A percentile compares a stretch with the other conserved stretches of the same genome.
phyloP scores from a whole-genome alignment of 1,284 basidiomycete genomes.

The Tilletia caries region DNA sequence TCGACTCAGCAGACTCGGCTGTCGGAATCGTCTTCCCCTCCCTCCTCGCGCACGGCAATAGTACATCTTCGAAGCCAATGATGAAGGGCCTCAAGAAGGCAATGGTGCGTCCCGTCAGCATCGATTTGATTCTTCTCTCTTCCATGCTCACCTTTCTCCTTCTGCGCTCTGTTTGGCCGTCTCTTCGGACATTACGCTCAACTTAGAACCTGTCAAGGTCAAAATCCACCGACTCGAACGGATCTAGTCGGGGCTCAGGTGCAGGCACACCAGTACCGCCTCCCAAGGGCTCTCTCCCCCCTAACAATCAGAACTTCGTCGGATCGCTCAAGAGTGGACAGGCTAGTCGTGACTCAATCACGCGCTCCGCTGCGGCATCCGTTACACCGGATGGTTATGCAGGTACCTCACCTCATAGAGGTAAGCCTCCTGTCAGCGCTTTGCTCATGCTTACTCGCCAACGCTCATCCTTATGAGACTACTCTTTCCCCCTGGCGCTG shows the following conservation, averaged over 20 bases:
- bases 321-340: slow-evolving; percentile 36
- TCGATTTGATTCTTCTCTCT: neutral
- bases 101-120: slow-evolving; percentile 40
- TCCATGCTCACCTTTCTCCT: neutral
- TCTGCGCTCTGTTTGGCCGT: too few species aligned
- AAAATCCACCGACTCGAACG: slow-evolving; percentile 38
- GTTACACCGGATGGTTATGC: neutral
- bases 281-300: slow-evolving; percentile 41
- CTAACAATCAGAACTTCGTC: slow-evolving; percentile 33
- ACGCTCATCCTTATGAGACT: neutral
- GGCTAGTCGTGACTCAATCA: slow-evolving; percentile 25
- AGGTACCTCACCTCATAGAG: slow-evolving; percentile 5
- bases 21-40: too few species aligned
- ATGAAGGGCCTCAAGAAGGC: slow-evolving; percentile 55
- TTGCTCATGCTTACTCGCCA: neutral
- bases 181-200: neutral
- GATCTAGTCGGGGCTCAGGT: slow-evolving; percentile 28
- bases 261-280: slow-evolving; percentile 36
- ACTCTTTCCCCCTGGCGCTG: slow-evolving; percentile 20
- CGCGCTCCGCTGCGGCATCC: slow-evolving; percentile 37
- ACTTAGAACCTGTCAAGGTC: slow-evolving; percentile 48
- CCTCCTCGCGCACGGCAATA: neutral
- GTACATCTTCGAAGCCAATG: slow-evolving; percentile 1
- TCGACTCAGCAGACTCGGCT: too few species aligned
- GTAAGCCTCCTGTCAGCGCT: neutral